Percentiles rank a stretch among this genome's conserved stretches.
phyloP scores from a whole-genome alignment of 2,329 filamentous ascomycete species.

The Rutstroemia sp. region DNA sequence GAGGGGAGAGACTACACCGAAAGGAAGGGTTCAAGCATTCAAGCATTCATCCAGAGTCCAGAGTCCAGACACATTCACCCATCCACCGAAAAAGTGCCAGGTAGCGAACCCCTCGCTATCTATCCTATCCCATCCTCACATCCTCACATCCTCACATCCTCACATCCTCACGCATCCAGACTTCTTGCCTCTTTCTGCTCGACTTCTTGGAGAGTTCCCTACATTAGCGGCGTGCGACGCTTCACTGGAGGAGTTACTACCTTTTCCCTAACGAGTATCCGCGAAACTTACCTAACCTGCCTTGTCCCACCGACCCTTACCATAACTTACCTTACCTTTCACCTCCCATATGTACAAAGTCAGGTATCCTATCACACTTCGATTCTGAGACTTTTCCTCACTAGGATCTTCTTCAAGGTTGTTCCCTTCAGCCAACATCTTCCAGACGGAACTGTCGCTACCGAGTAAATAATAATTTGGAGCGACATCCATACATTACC shows the following conservation, averaged over 20 bases:
- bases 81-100: background rate
- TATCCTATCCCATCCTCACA: no score
- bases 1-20: no score
- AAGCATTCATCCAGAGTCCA: no score
- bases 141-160: background rate
- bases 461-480: constrained; percentile 1
- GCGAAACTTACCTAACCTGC: no score
- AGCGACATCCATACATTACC: background rate
- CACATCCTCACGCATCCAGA: background rate
- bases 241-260: no score
- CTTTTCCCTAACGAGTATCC: no score
- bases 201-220: background rate
- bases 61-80: background rate
- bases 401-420: constrained; percentile 6
- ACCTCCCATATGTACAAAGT: no score
- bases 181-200: no score
- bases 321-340: background rate
- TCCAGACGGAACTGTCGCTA: constrained; percentile 6
- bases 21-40: no score
- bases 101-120: no score
- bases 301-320: no score
- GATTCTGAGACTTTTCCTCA: background rate
- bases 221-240: background rate
- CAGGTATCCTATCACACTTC: background rate
- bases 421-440: background rate